Evolutionary conservation across 1,284 basidiomycete species (phyloP).

Genomic region (Microbotryomycetes sp.): DNA sequence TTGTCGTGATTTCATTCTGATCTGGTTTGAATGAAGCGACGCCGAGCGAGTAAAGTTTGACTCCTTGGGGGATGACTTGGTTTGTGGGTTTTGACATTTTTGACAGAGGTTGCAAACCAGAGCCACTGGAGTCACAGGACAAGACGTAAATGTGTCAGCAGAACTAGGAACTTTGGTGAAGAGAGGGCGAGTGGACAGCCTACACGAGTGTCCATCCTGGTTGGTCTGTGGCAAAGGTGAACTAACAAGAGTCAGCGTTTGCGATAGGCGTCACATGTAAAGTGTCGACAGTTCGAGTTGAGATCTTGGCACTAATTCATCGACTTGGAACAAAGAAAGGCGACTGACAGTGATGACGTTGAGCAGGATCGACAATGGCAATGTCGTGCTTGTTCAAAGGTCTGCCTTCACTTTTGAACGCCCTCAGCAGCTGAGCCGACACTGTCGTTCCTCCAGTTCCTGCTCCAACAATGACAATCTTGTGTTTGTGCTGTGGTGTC

Average conservation of each 20-base stretch:
- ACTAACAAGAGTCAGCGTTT: neutral
- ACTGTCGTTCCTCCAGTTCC: constrained; percentile 43
- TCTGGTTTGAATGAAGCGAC: constrained; percentile 71
- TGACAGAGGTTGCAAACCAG: constrained; percentile 61
- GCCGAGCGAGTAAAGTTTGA: constrained; percentile 66
- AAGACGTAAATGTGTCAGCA: constrained; percentile 16
- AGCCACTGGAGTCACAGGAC: constrained; percentile 48
- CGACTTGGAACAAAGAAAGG: neutral
- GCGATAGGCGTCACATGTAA: neutral
- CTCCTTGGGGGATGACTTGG: constrained; percentile 64
- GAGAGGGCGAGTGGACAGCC: neutral
- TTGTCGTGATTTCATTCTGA: constrained; percentile 62
- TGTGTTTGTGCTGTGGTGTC: constrained; percentile 20
- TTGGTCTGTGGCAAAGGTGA: constrained; percentile 18
- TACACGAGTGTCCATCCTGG: constrained; percentile 36
- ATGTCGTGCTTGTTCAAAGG: constrained; percentile 66
- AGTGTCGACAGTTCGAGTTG: neutral
- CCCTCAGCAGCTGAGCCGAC: constrained; percentile 55
- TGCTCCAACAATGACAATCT: constrained; percentile 43
- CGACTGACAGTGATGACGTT: constrained; percentile 63
- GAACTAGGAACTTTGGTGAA: too few relatives aligned
- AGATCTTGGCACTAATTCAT: constrained; percentile 10
- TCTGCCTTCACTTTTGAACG: constrained; percentile 64
- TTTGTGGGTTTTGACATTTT: constrained; percentile 64
- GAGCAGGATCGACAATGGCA: constrained; percentile 69